Evolutionary conservation across 1,284 basidiomycete species (phyloP).

Genomic region (Puccinia coronata): DNA sequence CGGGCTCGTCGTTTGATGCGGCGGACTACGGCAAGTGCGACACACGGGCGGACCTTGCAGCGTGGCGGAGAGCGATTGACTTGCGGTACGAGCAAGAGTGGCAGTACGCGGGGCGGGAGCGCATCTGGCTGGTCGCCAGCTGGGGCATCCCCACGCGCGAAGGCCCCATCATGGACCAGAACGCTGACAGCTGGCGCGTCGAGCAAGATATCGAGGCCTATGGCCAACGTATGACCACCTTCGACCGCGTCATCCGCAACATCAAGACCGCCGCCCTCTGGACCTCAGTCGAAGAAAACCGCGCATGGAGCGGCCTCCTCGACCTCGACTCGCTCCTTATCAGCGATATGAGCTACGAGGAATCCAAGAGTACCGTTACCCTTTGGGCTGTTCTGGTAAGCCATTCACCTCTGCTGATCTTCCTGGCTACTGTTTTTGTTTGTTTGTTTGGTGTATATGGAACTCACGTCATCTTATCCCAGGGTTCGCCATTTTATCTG

Average conservation of each 20-base stretch:
- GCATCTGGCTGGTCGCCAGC: constrained; percentile 44
- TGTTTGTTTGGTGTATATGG: too few relatives aligned
- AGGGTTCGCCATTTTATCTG: constrained; percentile 48
- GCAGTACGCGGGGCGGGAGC: constrained; percentile 35
- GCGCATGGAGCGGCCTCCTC: constrained; percentile 37
- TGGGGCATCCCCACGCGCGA: constrained; percentile 38
- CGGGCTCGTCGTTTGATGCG: constrained; percentile 41
- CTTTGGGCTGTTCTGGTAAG: constrained; percentile 44
- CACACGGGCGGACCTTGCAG: constrained; percentile 35
- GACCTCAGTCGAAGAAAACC: constrained; percentile 36
- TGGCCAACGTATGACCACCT: constrained; percentile 45
- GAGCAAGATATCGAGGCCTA: constrained; percentile 46
- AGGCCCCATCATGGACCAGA: constrained; percentile 3
- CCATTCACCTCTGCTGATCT: background rate
- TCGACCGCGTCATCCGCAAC: constrained; percentile 45
- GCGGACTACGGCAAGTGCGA: constrained; percentile 15
- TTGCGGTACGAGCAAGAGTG: constrained; percentile 32
- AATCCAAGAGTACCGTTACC: constrained; percentile 41
- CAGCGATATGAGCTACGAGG: constrained; percentile 34
- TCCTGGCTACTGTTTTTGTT: too few relatives aligned
- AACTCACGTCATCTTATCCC: too few relatives aligned
- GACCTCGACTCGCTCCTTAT: constrained; percentile 40
- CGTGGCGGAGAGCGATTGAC: constrained; percentile 44
- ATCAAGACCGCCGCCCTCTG: constrained; percentile 38
- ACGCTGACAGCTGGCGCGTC: constrained; percentile 46